Percentiles rank a stretch among this genome's conserved stretches.
phyloP scores from a whole-genome alignment of 768 basidiomycete genomes.

The Russula virescens region DNA sequence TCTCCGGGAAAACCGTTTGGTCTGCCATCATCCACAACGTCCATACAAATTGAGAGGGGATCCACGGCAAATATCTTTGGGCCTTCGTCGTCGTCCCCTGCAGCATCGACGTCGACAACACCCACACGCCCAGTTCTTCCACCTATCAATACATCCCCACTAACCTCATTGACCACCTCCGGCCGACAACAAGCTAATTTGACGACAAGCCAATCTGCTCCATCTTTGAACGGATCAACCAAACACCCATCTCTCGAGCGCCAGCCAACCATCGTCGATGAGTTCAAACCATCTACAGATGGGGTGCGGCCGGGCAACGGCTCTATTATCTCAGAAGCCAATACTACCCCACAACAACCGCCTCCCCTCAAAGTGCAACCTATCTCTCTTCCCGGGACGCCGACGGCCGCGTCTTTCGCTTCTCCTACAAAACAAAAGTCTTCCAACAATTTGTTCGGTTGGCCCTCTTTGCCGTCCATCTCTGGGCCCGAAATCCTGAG shows the following conservation, averaged over 20 bases:
- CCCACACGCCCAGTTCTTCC: constrained; percentile 15
- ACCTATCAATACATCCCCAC: constrained; percentile 18
- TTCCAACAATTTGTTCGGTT: constrained; percentile 27
- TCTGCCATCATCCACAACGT: constrained; percentile 21
- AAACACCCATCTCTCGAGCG: constrained; percentile 2
- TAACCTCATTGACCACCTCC: neutral
- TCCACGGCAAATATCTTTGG: neutral
- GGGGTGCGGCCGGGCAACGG: neutral
- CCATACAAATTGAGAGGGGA: constrained; percentile 2
- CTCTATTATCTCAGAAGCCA: neutral
- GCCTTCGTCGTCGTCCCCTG: constrained; percentile 2
- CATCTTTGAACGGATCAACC: constrained; percentile 4
- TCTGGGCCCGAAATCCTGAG: constrained; percentile 28
- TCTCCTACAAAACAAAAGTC: constrained; percentile 19
- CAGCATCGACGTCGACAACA: constrained; percentile 4
- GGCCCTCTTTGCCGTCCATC: constrained; percentile 25
- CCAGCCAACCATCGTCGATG: constrained; percentile 13
- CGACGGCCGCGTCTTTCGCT: constrained; percentile 29
- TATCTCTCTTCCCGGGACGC: constrained; percentile 32
- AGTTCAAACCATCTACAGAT: neutral
- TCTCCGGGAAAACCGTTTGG: constrained; percentile 18
- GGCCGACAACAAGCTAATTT: neutral
- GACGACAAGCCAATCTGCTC: constrained; percentile 10
- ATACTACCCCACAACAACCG: constrained; percentile 2
- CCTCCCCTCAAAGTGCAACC: constrained; percentile 29